These are phyloP conservation scores for Wallacemonas collosoma DNA, from an alignment of 208 protist genomes.

Conservation along the genomic window DNA sequence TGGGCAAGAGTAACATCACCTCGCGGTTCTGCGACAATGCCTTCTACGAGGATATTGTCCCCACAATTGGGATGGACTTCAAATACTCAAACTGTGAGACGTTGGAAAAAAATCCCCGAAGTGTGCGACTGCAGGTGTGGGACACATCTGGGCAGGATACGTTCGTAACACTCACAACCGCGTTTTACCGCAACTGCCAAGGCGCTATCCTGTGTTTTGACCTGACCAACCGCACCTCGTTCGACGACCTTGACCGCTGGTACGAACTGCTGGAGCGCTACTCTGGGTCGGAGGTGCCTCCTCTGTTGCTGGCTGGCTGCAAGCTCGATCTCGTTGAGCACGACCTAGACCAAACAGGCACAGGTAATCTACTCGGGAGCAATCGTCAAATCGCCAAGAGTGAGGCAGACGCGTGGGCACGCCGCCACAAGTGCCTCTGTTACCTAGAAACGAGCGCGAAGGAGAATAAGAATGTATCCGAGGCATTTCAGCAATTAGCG, in stretches of 20 bases:
- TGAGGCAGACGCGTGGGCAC: slow-evolving; percentile 84
- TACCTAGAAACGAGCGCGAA: slow-evolving; percentile 91
- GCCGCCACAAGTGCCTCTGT: slow-evolving; percentile 69
- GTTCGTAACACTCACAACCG: slow-evolving; percentile 90
- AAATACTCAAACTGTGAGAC: slow-evolving; percentile 80
- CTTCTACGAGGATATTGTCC: slow-evolving; percentile 82
- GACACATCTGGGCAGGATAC: slow-evolving; percentile 91
- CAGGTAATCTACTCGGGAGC: slow-evolving; percentile 77
- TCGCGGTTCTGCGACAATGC: slow-evolving; percentile 84
- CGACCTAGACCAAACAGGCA: slow-evolving; percentile 42
- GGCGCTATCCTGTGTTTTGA: slow-evolving; percentile 97
- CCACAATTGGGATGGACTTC: slow-evolving; percentile 89
- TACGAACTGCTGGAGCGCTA: slow-evolving; percentile 70
- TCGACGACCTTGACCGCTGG: slow-evolving; percentile 89
- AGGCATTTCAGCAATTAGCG: slow-evolving; percentile 83
- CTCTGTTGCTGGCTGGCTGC: slow-evolving; percentile 84
- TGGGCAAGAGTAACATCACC: slow-evolving; percentile 92
- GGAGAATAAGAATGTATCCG: slow-evolving; percentile 86
- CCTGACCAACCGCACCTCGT: slow-evolving; percentile 92
- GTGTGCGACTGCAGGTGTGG: slow-evolving; percentile 88
- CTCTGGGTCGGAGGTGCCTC: slow-evolving; percentile 55
- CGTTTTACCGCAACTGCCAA: slow-evolving; percentile 93
- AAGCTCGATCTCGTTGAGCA: slow-evolving; percentile 83
- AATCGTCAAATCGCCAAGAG: slow-evolving; percentile 76
- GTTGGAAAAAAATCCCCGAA: slow-evolving; percentile 69